These are phyloP conservation scores for Clonostachys sp. DNA, from an alignment of 2,329 filamentous ascomycete species.

Conservation along the genomic window DNA sequence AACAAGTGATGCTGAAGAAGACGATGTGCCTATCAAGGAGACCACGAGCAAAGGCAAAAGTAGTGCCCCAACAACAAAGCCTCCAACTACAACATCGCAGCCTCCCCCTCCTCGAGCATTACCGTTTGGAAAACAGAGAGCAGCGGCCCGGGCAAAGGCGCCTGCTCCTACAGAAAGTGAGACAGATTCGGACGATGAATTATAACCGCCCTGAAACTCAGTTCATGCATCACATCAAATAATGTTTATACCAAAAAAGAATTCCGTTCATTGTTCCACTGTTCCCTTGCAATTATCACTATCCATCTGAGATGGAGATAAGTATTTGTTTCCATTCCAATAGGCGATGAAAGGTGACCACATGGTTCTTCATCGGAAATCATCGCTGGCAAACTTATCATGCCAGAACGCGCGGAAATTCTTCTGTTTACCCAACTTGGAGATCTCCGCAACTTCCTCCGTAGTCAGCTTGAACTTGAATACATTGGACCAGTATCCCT, in stretches of 20 bases:
- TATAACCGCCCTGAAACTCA: slow-evolving; percentile 24
- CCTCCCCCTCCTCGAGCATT: slow-evolving; percentile 33
- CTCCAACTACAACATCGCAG: slow-evolving; percentile 4
- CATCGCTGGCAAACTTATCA: slow-evolving; percentile 44
- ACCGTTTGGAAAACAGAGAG: slow-evolving; percentile 36
- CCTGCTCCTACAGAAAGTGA: slow-evolving; percentile 29
- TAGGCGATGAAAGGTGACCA: too few relatives aligned
- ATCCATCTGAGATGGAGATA: too few relatives aligned
- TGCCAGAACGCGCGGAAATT: slow-evolving; percentile 59
- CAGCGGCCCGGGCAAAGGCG: slow-evolving; percentile 14
- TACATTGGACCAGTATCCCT: slow-evolving; percentile 46
- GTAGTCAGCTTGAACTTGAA: slow-evolving; percentile 54
- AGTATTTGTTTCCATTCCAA: too few relatives aligned
- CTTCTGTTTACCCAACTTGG: slow-evolving; percentile 51
- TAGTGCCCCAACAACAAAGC: slow-evolving; percentile 3
- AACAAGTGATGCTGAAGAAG: slow-evolving; percentile 34
- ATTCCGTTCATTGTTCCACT: too few relatives aligned
- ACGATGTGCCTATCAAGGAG: slow-evolving; percentile 8
- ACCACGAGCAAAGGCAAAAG: slow-evolving; percentile 13
- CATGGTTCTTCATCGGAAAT: slow-evolving; percentile 23
- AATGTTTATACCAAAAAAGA: not conserved
- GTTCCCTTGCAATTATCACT: too few relatives aligned
- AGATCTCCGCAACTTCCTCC: slow-evolving; percentile 53
- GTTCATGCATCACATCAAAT: not conserved
- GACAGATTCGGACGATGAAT: slow-evolving; percentile 52